phyloP scores from a whole-genome alignment of 139 green algal genomes.

The Chlorella sp. region DNA sequence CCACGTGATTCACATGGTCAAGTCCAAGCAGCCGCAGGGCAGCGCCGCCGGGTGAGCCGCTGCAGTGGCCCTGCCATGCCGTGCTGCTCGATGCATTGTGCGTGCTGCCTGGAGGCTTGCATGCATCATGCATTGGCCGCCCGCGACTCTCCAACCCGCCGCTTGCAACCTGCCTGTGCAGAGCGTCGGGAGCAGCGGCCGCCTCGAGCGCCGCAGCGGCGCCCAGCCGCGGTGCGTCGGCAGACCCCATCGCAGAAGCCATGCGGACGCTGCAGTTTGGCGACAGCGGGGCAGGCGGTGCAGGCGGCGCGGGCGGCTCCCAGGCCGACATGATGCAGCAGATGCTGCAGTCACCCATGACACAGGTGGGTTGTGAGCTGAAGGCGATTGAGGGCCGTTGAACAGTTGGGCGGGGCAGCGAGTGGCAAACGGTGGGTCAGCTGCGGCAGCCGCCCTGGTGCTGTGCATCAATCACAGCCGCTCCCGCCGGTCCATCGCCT shows the following conservation, averaged over 20 bases:
- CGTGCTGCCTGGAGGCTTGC: too few species aligned
- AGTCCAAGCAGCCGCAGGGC: conserved; percentile 1
- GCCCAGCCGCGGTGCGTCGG: not conserved
- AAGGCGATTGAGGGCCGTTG: too few species aligned
- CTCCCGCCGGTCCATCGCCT: too few species aligned
- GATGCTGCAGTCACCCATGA: conserved; percentile 79
- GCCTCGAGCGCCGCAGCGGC: not conserved
- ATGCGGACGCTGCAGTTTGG: not conserved
- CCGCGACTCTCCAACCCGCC: too few species aligned
- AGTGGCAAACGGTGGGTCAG: too few species aligned
- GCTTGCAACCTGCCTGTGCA: too few species aligned
- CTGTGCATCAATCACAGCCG: too few species aligned
- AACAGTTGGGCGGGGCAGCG: too few species aligned
- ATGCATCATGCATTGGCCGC: too few species aligned
- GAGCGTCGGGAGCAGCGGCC: not conserved
- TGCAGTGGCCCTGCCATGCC: too few species aligned
- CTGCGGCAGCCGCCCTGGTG: too few species aligned
- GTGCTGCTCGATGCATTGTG: not conserved
- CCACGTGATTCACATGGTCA: conserved; percentile 80
- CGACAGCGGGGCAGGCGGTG: not conserved
- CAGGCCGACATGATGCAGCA: conserved; percentile 68
- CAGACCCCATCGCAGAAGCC: conserved; percentile 2
- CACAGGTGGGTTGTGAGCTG: conserved; percentile 47
- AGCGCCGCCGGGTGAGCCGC: not conserved
- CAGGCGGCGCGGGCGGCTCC: not conserved